phyloP scores from a whole-genome alignment of 2,329 filamentous ascomycete species.

The Fusarium sp. region DNA sequence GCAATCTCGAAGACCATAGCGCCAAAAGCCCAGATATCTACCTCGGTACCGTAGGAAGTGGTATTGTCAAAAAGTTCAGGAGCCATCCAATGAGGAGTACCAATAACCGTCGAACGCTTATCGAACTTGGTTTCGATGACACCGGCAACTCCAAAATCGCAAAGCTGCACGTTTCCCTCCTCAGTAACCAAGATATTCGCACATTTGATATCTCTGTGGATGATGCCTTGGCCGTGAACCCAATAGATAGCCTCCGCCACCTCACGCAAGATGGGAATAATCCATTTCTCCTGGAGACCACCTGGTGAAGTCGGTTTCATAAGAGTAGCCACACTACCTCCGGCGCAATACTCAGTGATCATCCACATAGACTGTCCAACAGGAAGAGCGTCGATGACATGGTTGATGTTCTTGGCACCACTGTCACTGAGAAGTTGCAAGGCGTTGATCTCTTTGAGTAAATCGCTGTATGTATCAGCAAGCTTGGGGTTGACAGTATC shows the following conservation, averaged over 20 bases:
- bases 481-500: conserved; percentile 75
- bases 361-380: conserved; percentile 88
- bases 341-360: conserved; percentile 86
- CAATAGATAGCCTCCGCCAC: conserved; percentile 74
- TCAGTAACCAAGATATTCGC: conserved; percentile 86
- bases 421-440: conserved; percentile 79
- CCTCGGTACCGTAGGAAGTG: conserved; percentile 75
- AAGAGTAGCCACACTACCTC: conserved; percentile 81
- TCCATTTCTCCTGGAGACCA: conserved; percentile 77
- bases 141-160: conserved; percentile 86
- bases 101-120: conserved; percentile 84
- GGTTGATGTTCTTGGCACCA: conserved; percentile 82
- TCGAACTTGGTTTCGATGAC: conserved; percentile 80
- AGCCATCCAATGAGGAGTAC: conserved; percentile 89
- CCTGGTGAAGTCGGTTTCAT: conserved; percentile 75
- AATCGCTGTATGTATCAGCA: conserved; percentile 75
- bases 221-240: conserved; percentile 76
- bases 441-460: conserved; percentile 75
- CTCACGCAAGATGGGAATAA: conserved; percentile 74
- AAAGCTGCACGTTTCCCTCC: conserved; percentile 80
- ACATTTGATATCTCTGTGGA: conserved; percentile 79
- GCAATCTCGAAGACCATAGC: conserved; percentile 86
- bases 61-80: conserved; percentile 78
- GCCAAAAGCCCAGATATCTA: conserved; percentile 88
- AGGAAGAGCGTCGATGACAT: conserved; percentile 81